Percentiles rank a stretch among this genome's conserved stretches.
phyloP scores from a whole-genome alignment of 805 yeast species.

The Ogataea dorogensis region DNA sequence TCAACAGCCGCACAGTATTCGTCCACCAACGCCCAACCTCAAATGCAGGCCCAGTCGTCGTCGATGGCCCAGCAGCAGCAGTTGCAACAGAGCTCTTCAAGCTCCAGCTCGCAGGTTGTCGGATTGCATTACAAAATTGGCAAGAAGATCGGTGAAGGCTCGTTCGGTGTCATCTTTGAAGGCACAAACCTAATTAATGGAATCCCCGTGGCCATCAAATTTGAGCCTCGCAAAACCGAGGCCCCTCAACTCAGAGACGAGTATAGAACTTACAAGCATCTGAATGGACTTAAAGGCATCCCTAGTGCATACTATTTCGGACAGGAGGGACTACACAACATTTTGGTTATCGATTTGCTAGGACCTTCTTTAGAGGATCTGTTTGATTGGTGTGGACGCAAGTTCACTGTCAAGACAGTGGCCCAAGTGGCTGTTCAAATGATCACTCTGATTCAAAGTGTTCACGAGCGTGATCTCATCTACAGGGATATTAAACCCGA shows the following conservation, averaged over 20 bases:
- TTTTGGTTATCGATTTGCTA: conserved; percentile 86
- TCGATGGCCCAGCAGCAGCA: conserved; percentile 14
- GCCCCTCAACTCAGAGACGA: conserved; percentile 98
- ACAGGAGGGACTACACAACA: conserved; percentile 96
- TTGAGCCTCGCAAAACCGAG: conserved; percentile 94
- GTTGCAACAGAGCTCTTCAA: conserved; percentile 15
- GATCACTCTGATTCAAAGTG: conserved; percentile 80
- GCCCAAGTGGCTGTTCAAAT: conserved; percentile 94
- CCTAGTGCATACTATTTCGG: conserved; percentile 98
- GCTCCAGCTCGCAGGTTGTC: conserved; percentile 60
- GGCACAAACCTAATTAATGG: conserved; percentile 91
- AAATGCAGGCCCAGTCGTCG: conserved; percentile 15
- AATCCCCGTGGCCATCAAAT: conserved; percentile 92
- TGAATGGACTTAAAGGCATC: conserved; percentile 79
- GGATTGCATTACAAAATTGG: conserved; percentile 97
- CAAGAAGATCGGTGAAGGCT: conserved; percentile 97
- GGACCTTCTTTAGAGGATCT: conserved; percentile 96
- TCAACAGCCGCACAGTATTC: conserved; percentile 33
- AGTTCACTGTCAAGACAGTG: conserved; percentile 83
- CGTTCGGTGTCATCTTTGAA: conserved; percentile 96
- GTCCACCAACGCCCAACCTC: conserved; percentile 20
- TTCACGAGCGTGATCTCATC: conserved; percentile 87
- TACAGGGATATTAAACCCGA: conserved; percentile 98
- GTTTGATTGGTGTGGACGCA: conserved; percentile 97
- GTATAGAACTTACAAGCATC: conserved; percentile 88